Conservation (phyloP, 2,329 filamentous ascomycete species). For the Fusarium decemcellulare region DNA sequence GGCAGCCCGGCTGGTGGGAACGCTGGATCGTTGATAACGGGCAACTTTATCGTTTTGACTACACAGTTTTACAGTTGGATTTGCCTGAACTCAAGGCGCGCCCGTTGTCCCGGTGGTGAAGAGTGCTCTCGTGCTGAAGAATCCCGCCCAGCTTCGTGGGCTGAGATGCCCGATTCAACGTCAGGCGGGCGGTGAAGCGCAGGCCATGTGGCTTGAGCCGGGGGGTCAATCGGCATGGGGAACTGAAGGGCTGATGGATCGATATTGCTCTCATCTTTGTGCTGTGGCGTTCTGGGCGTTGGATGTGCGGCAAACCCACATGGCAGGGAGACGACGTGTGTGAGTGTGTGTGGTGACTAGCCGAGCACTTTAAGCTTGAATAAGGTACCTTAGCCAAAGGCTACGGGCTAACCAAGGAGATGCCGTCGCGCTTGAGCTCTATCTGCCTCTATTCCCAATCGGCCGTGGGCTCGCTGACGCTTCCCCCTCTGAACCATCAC, state of each 20-base stretch:
- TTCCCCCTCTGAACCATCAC: neutral
- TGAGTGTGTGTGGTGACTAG: no score
- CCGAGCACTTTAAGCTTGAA: neutral
- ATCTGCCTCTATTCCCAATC: slow-evolving; percentile 14
- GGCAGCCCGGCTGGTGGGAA: neutral
- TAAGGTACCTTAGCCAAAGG: neutral
- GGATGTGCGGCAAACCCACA: no score
- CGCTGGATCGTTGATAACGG: neutral
- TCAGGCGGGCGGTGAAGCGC: no score
- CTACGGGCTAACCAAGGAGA: no score
- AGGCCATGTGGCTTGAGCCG: slow-evolving; percentile 12
- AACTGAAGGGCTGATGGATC: slow-evolving; percentile 3
- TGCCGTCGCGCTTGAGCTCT: neutral
- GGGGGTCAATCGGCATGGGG: slow-evolving; percentile 2
- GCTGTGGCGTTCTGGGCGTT: slow-evolving; percentile 10
- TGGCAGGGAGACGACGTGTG: neutral
- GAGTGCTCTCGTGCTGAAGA: neutral
- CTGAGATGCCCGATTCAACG: neutral
- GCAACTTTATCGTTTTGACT: slow-evolving; percentile 22
- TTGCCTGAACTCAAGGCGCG: no score
- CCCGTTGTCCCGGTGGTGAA: neutral
- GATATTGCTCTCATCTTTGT: neutral
- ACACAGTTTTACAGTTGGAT: slow-evolving; percentile 20
- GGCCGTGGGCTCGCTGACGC: neutral
- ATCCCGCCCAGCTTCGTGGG: neutral